Percentiles rank a stretch among this genome's conserved stretches.
phyloP scores from a whole-genome alignment of 1,284 basidiomycete genomes.

The Austroboletus niveus region DNA sequence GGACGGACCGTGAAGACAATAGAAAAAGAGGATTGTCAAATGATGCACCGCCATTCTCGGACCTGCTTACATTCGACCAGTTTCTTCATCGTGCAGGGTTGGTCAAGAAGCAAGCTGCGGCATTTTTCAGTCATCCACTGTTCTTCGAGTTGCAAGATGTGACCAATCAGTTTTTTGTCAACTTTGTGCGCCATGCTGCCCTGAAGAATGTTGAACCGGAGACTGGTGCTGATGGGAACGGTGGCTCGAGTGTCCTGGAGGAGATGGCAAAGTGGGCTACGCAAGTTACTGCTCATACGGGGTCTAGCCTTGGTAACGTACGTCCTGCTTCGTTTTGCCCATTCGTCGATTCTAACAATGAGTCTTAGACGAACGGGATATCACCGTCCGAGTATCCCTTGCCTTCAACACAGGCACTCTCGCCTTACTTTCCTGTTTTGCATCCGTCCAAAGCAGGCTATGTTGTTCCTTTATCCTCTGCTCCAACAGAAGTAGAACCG shows the following conservation, averaged over 20 bases:
- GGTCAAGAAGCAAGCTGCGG: no score
- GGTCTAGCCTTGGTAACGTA: background rate
- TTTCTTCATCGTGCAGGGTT: no score
- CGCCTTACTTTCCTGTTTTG: background rate
- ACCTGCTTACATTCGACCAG: no score
- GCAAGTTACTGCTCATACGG: background rate
- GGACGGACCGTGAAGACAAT: background rate
- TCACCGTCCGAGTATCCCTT: background rate
- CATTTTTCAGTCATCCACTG: constrained; percentile 43
- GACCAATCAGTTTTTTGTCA: background rate
- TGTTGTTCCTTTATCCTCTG: background rate
- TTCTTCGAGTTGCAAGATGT: constrained; percentile 23
- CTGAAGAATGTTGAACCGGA: background rate
- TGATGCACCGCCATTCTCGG: constrained; percentile 34
- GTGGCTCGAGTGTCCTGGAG: background rate
- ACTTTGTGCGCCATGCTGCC: background rate
- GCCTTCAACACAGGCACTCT: background rate
- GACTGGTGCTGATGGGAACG: no score
- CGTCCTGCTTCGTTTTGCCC: background rate
- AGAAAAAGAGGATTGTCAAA: background rate
- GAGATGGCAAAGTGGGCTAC: background rate
- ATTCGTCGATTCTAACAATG: background rate
- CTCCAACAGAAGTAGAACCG: background rate
- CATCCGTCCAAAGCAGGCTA: background rate
- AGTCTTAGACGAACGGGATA: background rate